Conservation (phyloP, 495 filamentous ascomycete genomes). For the Penicillium waksmanii region DNA sequence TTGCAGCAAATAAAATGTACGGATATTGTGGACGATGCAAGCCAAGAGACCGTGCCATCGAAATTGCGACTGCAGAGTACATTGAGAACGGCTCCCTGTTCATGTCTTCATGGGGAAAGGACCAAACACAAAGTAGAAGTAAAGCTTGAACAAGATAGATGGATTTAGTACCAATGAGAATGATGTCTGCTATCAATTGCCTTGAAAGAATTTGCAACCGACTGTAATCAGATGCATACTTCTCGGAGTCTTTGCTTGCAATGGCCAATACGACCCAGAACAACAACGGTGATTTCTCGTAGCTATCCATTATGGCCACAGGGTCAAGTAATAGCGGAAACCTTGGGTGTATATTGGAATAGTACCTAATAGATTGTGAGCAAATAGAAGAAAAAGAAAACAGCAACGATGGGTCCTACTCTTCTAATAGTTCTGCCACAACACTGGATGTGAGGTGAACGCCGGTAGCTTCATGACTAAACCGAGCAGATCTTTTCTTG, state of each 20-base stretch:
- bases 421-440: conserved; percentile 9
- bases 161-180: conserved; percentile 7
- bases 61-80: conserved; percentile 9
- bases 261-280: conserved; percentile 9
- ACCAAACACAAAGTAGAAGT: conserved; percentile 11
- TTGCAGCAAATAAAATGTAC: conserved; percentile 10
- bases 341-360: neutral
- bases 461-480: conserved; percentile 9
- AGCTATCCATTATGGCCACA: neutral
- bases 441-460: conserved; percentile 6
- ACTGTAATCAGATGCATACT: conserved; percentile 4
- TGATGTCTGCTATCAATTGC: conserved; percentile 8
- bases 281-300: conserved; percentile 8
- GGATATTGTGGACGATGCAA: conserved; percentile 13
- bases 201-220: conserved; percentile 12
- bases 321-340: conserved; percentile 8
- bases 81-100: conserved; percentile 14
- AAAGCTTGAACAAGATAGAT: conserved; percentile 13
- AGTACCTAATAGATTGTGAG: conserved; percentile 8
- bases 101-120: conserved; percentile 10
- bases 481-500: conserved; percentile 1
- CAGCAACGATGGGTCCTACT: neutral
- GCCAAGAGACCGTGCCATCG: conserved; percentile 12
- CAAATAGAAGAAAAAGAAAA: neutral
- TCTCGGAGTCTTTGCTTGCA: conserved; percentile 11